Evolutionary conservation across 2,329 filamentous ascomycete genomes (phyloP), one percentile per base, ranked within the genome.

Genomic region (Capronia americana): DNA sequence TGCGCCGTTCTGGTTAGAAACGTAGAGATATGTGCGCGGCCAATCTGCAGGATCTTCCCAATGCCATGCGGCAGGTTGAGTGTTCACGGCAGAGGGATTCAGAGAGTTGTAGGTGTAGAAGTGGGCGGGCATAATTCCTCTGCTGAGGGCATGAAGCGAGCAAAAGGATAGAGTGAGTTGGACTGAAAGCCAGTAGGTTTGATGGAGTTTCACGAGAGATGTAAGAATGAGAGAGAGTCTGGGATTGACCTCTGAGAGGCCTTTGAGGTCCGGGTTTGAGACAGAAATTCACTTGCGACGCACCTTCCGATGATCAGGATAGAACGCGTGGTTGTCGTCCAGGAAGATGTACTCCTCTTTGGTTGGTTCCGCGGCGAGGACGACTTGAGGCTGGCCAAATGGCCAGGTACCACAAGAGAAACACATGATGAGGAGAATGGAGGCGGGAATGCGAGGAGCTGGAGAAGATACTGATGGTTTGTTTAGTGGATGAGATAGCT

Each of bases 331-430:
- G 34, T 70, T 69, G 28, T 69, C 64, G 34, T 72, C 69, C 53
- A 73, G 67, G 62, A 66, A 70, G 57, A 73, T 68, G 64, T 66
- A 67, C 41, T 70, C 68, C 54, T 73, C 66, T 63, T 72, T 67
- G 58, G 69, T 65, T 6, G 71, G 71, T 32, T 69, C 67, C 20
- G 66, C 60, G 11, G 69, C 70, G 8, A 72, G 64, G 32, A 71
- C 66, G 26, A 70, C 58, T 30, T 17, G 26, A 30, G 66, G 59
- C n/a, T 69, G 66, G 60, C 54, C 53, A 68, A 69, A 73, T 32
- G 71, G 71, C 71, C 71, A 73, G 23, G 57, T 38, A 46, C 67
- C 67, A 48, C 71, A 72, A 46, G 66, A 57, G 53, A 73, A 69
- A 65, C 71, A 73, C 70, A 73, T 73, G 56, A 61, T 64, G 63